Base-by-base conservation (phyloP, 2,329 filamentous ascomycete species). In the Botrytis hyacinthi region DNA sequence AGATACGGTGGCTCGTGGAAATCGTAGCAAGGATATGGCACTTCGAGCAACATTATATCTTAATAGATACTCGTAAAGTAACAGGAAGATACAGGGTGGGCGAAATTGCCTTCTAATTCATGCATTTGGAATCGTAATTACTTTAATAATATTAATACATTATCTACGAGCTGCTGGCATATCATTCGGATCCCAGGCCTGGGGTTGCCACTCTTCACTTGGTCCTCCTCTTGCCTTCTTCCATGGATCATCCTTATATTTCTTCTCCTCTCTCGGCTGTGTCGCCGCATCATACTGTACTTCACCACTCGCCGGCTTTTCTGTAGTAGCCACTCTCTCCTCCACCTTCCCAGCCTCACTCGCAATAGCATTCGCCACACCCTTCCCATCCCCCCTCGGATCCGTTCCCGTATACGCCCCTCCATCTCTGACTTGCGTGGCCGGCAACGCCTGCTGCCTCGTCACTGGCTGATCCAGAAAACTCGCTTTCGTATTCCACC, bases 401-500 rank as follows among this genome's bases (percentile, higher is more conserved):
- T 61, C 63, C 40, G 16, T 32, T 6, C 37, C 54, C 29, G 48
- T 60, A 22, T 51, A 46, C 29, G 42, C 72, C 4, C 37, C 63
- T 26, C 54, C 46, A 70, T 44, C 59, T 44, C 44, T 40, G 9
- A 32, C 29, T 16, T 44, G 44, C n/a, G 35, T 54, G 14, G 22
- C 72, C 46, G 22, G 44, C 29, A 62, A 40, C 42, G 54, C 32
- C 54, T 54, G 54, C 48, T 54, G 48, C 48, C n/a, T 73, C 32
- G 60, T 20, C 4, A 79, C 80, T 0, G 83, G 83, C 37, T 80
- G 80, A 73, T 86, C 85, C 77, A 85, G 80, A 42, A 87, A 79
- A 74, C 85, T 85, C 2, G 85, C 84, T 81, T 90, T 90, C 9
- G 87, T 87, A 44, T 85, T 87, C 90, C 90, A 92, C 54, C 88